Percentiles rank a stretch among this genome's conserved stretches.
Conservation (phyloP, 805 yeast genomes). For the Candida ipomoeae region DNA sequence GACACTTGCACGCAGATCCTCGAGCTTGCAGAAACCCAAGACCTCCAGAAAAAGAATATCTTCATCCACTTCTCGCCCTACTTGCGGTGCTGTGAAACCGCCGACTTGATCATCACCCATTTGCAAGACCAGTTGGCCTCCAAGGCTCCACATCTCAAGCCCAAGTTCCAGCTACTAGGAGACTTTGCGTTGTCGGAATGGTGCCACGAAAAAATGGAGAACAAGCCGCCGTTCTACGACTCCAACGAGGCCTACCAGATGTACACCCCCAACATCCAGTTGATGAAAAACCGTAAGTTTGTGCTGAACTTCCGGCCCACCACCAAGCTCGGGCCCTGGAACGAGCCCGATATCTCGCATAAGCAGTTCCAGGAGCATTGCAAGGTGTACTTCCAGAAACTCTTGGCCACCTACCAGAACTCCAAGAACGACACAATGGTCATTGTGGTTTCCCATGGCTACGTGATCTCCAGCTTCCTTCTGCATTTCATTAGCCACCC, state of each 20-base stretch:
- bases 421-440: conserved; percentile 32
- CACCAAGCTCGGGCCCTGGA: conserved; percentile 38
- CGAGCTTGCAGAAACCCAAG: conserved; percentile 18
- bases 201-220: conserved; percentile 42
- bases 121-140: conserved; percentile 22
- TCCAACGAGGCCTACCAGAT: conserved; percentile 43
- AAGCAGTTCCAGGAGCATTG: conserved; percentile 38
- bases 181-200: conserved; percentile 45
- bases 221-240: conserved; percentile 40
- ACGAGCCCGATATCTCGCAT: conserved; percentile 38
- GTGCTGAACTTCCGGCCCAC: conserved; percentile 42
- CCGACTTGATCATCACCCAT: conserved; percentile 34
- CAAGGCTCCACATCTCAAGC: conserved; percentile 26
- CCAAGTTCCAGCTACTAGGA: conserved; percentile 37
- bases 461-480: conserved; percentile 36
- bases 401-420: conserved; percentile 38
- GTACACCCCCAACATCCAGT: conserved; percentile 42
- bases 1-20: conserved; percentile 21
- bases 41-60: conserved; percentile 15
- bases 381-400: conserved; percentile 36
- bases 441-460: conserved; percentile 40
- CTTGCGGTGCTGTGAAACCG: conserved; percentile 42
- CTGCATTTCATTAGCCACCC: conserved; percentile 41
- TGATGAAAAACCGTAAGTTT: conserved; percentile 28
- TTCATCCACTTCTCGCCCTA: conserved; percentile 42